phyloP scores from a whole-genome alignment of 306 rosid species.

The Cucurbita ficifolia region DNA sequence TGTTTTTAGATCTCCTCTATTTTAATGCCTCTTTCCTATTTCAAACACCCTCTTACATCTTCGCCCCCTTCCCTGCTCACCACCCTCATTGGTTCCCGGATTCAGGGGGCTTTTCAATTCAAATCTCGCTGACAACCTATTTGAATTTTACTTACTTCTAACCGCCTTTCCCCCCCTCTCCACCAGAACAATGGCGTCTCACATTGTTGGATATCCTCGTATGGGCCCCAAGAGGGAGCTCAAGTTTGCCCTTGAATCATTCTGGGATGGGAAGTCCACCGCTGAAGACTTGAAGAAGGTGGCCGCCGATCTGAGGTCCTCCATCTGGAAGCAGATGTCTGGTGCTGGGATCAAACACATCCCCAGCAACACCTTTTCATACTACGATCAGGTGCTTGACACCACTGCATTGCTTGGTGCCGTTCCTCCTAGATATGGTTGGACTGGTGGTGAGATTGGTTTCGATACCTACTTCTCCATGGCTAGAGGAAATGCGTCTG shows the following conservation, averaged over 20 bases:
- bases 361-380: slow-evolving; percentile 77
- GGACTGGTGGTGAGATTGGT: slow-evolving; percentile 61
- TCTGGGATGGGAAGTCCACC: slow-evolving; percentile 71
- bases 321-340: slow-evolving; percentile 80
- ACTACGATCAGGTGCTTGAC: slow-evolving; percentile 78
- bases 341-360: slow-evolving; percentile 49
- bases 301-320: slow-evolving; percentile 44
- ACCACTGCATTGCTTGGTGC: slow-evolving; percentile 81
- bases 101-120: background rate
- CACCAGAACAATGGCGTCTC: slow-evolving; percentile 61
- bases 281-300: slow-evolving; percentile 47
- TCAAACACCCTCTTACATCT: background rate
- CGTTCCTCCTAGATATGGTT: slow-evolving; percentile 63
- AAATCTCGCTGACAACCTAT: background rate
- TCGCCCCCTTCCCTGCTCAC: background rate
- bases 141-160: background rate
- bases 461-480: slow-evolving; percentile 66
- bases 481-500: slow-evolving; percentile 70
- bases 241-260: slow-evolving; percentile 68
- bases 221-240: slow-evolving; percentile 85
- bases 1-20: background rate
- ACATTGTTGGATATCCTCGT: slow-evolving; percentile 79
- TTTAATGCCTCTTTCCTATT: background rate
- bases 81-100: background rate
- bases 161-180: background rate